Evolutionary conservation across 495 filamentous ascomycete genomes (phyloP), one percentile per base, ranked within the genome.

Genomic region (Aspergillus nanangensis): DNA sequence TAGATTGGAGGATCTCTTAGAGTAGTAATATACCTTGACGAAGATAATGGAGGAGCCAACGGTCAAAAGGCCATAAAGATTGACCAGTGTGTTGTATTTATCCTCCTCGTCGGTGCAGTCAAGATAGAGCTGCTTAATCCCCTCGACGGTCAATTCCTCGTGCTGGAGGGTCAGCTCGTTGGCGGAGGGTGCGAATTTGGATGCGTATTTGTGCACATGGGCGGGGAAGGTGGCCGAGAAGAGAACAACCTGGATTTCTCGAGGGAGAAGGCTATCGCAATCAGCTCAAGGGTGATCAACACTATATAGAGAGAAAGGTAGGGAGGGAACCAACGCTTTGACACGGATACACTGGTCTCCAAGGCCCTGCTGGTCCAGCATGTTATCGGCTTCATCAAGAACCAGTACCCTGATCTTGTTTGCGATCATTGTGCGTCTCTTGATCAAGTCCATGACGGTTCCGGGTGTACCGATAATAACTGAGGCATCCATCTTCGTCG

Each of bases 11-110:
- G 13, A 36, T 44, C 13, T 4, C 10, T 29, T 14, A 9, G 25
- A 22, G 18, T 21, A n/a, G n/a, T 22, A 45, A 70, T 72, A 36
- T 69, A 93, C 90, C 76, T 81, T 82, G 53, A 95, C 90, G 66
- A 99, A 99, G 58, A 99, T 97, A 61, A 99, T 96, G 1, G 91
- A 96, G 4, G 91, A 95, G 3, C 89, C 90, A 46, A 96, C 88
- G 9, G 90, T 96, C 77, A 96, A 88, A 27, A 96, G 74, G 45
- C 91, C 90, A 60, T 97, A 99, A 14, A 99, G 84, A 61, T 88
- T 83, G 52, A 94, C 84, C 11, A 99, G 80, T 24, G 86, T 82
- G 20, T 81, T 76, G 60, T 93, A 99, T 60, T 99, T 99, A 55
- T 88, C 78, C 10, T 83, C 66, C 38, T 93, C 87, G 15, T 70